These are phyloP conservation scores for Plasmodium gonderi DNA, from an alignment of 169 alveolate genomes.

Conservation along the genomic window DNA sequence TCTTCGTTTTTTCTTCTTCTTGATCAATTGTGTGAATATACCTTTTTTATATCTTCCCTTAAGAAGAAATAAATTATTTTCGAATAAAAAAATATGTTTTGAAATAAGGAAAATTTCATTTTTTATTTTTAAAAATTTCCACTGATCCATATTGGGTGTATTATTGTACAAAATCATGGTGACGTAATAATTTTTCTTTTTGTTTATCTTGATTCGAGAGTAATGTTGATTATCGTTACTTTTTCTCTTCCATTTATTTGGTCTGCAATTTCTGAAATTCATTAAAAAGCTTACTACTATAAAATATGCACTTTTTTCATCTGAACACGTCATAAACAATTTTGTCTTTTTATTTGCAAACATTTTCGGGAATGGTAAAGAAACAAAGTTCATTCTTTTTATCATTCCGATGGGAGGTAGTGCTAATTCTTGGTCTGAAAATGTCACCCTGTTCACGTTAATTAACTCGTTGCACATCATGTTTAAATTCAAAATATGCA, in stretches of 20 bases:
- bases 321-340: slow-evolving; percentile 60
- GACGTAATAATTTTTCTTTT: slow-evolving; percentile 7
- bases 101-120: slow-evolving; percentile 16
- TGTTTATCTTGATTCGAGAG: background rate
- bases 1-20: background rate
- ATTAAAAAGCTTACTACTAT: slow-evolving; percentile 36
- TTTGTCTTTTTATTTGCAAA: slow-evolving; percentile 21
- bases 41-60: background rate
- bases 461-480: slow-evolving; percentile 18
- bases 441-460: background rate
- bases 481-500: slow-evolving; percentile 33
- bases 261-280: background rate
- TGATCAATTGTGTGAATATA: background rate
- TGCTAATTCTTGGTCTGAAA: background rate
- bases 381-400: background rate
- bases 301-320: slow-evolving; percentile 45
- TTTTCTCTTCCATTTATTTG: background rate
- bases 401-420: background rate
- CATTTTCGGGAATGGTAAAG: slow-evolving; percentile 49
- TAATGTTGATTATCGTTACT: background rate
- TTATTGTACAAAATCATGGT: slow-evolving; percentile 35
- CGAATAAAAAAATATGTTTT: slow-evolving; percentile 31
- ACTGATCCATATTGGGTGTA: background rate
- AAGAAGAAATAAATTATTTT: slow-evolving; percentile 21
- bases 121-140: slow-evolving; percentile 46